Evolutionary conservation across 163 green algal genomes (phyloP), one percentile per base, ranked within the genome.

Genomic region (Prototheca wickerhamii): DNA sequence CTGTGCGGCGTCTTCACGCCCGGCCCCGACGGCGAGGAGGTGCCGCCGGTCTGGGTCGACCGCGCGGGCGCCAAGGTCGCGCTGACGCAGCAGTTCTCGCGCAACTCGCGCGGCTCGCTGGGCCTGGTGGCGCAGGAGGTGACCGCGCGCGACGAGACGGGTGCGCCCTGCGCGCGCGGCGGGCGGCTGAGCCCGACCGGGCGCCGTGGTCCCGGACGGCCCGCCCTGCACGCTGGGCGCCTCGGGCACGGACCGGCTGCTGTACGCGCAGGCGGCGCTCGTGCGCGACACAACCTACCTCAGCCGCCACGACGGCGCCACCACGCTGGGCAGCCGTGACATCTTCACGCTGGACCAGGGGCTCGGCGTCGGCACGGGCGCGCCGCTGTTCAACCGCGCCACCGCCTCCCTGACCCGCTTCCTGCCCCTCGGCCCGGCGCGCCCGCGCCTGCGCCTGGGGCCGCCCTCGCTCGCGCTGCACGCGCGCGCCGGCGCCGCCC

Each of bases 1-100:
- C 70, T 92, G 31, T 93, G 82, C 4, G 81, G 84, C 23, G 83
- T 96, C 28, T 98, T 98, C 75, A 91, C 84, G 2, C 77, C 80
- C 25, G 86, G 83, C 37, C 79, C 68, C 43, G 84, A 79, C 53
- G 70, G 77, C 7, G 87, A 88, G 29, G 82, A 97, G 28, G 89
- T 96, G 50, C 91, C 91, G 0, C 69, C 82, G 2, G 80, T 97
- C 59, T 96, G 89, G 78, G 83, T 98, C 20, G 90, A 98, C 76
- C 78, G 93, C 46, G 74, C 80, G 23, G 93, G 93, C 34, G 72
- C 75, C 51, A 98, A 96, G 78, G 76, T 87, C 4, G 85, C 58
- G 23, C 32, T 95, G 0, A 68, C 69, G 6, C 79, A 94, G 79
- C 70, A 73, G 49, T 78, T 83, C 76, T 74, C 57, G 34, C 71